Evolutionary conservation across 495 filamentous ascomycete genomes (phyloP).

Genomic region (Penicillium daleae): DNA sequence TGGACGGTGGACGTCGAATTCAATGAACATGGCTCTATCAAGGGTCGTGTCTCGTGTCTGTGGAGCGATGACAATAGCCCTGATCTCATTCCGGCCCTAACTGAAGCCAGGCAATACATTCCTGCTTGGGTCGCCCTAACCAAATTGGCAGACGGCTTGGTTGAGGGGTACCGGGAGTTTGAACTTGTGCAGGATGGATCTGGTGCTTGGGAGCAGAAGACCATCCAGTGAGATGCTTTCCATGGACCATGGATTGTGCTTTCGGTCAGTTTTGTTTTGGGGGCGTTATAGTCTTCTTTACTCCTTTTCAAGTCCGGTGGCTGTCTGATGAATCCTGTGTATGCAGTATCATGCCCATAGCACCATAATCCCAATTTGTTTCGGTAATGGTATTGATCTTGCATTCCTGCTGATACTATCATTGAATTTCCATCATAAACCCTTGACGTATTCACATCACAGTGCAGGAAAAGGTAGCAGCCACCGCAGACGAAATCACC

Average conservation of each 20-base stretch:
- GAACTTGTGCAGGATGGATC: slow-evolving; percentile 34
- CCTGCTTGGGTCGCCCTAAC: slow-evolving; percentile 78
- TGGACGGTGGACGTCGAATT: slow-evolving; percentile 82
- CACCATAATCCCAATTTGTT: background rate
- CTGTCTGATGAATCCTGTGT: background rate
- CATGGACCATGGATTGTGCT: background rate
- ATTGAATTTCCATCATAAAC: background rate
- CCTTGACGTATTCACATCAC: slow-evolving; percentile 10
- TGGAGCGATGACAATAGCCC: slow-evolving; percentile 84
- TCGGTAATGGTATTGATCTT: background rate
- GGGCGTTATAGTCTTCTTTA: background rate
- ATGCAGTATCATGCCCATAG: slow-evolving; percentile 9
- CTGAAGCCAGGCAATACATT: slow-evolving; percentile 75
- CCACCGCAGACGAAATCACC: slow-evolving; percentile 12
- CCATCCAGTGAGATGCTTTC: background rate
- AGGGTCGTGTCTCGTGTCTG: slow-evolving; percentile 74
- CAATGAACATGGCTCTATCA: slow-evolving; percentile 53
- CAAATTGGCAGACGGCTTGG: slow-evolving; percentile 78
- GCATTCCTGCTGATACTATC: background rate
- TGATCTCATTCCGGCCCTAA: slow-evolving; percentile 79
- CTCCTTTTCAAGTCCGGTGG: background rate
- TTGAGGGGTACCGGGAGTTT: slow-evolving; percentile 71
- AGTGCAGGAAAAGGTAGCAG: slow-evolving; percentile 12
- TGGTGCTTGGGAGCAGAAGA: slow-evolving; percentile 4
- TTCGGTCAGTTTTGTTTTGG: background rate